phyloP scores from a whole-genome alignment of 1,284 basidiomycete species.

The Naganishia liquefaciens region DNA sequence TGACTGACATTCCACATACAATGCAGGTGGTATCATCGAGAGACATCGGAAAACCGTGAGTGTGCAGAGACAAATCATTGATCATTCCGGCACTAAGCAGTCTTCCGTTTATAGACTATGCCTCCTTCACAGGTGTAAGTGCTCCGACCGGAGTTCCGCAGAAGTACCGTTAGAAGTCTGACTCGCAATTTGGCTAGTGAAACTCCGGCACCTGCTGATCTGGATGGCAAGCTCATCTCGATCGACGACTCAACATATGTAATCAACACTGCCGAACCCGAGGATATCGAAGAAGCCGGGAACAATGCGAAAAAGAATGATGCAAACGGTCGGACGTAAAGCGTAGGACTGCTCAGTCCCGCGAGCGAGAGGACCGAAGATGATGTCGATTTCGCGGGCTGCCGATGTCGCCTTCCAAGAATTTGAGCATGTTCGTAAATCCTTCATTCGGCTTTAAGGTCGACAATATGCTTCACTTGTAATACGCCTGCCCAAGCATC shows the following conservation, averaged over 20 bases:
- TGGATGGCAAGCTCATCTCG: conserved; percentile 28
- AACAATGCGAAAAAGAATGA: conserved; percentile 7
- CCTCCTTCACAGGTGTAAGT: conserved; percentile 23
- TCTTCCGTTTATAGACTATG: neutral
- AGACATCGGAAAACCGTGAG: conserved; percentile 41
- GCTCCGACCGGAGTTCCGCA: neutral
- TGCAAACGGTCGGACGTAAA: conserved; percentile 1
- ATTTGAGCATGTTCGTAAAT: too few species aligned
- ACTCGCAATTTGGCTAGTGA: neutral
- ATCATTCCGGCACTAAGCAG: neutral
- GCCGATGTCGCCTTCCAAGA: too few species aligned
- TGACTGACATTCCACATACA: neutral
- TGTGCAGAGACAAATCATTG: neutral
- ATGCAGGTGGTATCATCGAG: conserved; percentile 54
- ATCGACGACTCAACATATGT: conserved; percentile 22
- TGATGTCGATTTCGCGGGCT: neutral
- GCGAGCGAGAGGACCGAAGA: neutral
- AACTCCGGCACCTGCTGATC: conserved; percentile 6
- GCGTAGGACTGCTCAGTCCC: neutral
- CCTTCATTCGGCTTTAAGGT: too few species aligned
- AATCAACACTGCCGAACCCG: conserved; percentile 24
- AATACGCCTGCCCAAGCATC: too few species aligned
- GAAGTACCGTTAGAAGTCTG: neutral
- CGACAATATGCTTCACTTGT: too few species aligned
- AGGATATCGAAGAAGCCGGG: conserved; percentile 12